Evolutionary conservation across 73 alveolate species (phyloP), one percentile per base, ranked within the genome.

Genomic region (Durusdinium trenchii): DNA sequence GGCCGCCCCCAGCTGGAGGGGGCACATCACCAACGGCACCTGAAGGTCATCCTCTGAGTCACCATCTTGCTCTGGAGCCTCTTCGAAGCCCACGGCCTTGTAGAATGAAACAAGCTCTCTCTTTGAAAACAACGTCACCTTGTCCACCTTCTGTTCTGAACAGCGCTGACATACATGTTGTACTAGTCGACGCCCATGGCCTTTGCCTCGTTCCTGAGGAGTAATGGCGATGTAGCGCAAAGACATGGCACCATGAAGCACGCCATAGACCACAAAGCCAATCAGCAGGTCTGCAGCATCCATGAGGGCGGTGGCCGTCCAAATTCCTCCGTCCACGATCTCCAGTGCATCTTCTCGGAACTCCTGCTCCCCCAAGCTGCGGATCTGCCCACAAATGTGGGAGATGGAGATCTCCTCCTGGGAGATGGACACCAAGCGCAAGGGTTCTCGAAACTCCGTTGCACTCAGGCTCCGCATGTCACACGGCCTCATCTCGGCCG

Each of bases 231-330:
- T 79, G 90, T 79, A 79, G 71, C 90, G 90, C 9, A 79, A 47
- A 7, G 90, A 48, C 90, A 79, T 79, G 42, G 90, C 90, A 32
- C 90, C 90, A 38, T 79, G 67, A 6, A 79, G 35, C 51, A 79
- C 90, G n/a, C 90, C 90, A 42, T 79, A 79, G 67, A 79, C 67
- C 90, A 79, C 90, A 48, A 79, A 79, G 32, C 90, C 90, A 79
- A 79, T 79, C 42, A 79, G 46, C 51, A 47, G 90, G 38, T 46
- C 62, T 10, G 40, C 87, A 14, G 87, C 87, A 76, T 79, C 90
- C 71, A 79, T 47, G 48, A 79, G 32, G 1, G 90, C 90, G 7
- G 90, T 79, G 48, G 62, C 90, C 90, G 46, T 79, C 90, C 90
- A 79, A 79, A 48, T 46, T 35, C 69, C 90, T 2, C 50, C 60